phyloP scores from a whole-genome alignment of 768 basidiomycete species.

The Trametes elegans region DNA sequence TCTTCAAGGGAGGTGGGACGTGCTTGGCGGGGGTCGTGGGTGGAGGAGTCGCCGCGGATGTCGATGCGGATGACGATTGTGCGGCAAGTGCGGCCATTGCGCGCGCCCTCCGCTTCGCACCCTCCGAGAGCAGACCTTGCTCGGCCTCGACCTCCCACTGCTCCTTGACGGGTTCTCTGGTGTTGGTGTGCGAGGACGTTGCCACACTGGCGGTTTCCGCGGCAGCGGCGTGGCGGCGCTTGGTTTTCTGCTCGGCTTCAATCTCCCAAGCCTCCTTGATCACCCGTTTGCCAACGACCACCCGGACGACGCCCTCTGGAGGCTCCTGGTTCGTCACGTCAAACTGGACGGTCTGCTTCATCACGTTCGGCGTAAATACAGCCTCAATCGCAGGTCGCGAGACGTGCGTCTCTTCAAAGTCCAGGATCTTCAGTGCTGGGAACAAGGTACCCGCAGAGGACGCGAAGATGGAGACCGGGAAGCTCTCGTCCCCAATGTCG shows the following conservation, averaged over 20 bases:
- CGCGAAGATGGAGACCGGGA: constrained; percentile 41
- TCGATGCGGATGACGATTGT: constrained; percentile 23
- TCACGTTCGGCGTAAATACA: constrained; percentile 37
- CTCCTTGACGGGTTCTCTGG: constrained; percentile 55
- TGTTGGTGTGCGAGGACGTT: constrained; percentile 20
- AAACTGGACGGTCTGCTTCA: constrained; percentile 53
- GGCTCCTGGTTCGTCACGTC: constrained; percentile 55
- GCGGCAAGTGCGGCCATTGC: constrained; percentile 41
- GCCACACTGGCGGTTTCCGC: constrained; percentile 5
- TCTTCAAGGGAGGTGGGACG: constrained; percentile 12
- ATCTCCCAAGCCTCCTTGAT: constrained; percentile 79
- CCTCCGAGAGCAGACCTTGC: constrained; percentile 71
- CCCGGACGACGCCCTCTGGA: constrained; percentile 46
- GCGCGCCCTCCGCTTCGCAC: constrained; percentile 62
- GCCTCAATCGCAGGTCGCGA: constrained; percentile 43
- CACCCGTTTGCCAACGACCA: constrained; percentile 69
- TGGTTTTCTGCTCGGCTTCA: constrained; percentile 58
- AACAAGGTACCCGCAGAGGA: constrained; percentile 38
- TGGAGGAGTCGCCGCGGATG: constrained; percentile 1
- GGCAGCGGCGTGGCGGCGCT: constrained; percentile 32
- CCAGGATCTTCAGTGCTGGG: constrained; percentile 52
- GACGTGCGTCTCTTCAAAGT: constrained; percentile 65
- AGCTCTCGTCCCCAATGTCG: constrained; percentile 59
- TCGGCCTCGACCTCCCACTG: constrained; percentile 82
- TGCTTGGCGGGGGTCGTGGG: not conserved